These are phyloP conservation scores for Trametes villosa DNA, from an alignment of 768 basidiomycete genomes.

Conservation along the genomic window DNA sequence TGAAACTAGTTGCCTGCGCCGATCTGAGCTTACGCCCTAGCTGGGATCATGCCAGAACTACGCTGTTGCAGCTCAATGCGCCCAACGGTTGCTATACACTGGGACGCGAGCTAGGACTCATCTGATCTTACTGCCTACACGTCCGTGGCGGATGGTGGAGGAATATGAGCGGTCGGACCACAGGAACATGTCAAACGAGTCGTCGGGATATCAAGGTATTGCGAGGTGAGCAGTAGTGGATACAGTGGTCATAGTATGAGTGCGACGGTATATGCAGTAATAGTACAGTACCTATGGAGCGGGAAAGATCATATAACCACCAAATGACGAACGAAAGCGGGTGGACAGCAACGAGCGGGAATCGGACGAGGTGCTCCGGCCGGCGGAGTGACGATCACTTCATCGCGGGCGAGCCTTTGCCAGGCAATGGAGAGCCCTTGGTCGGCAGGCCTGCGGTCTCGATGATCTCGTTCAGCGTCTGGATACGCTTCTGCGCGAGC, in stretches of 20 bases:
- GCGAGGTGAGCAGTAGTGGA: constrained; percentile 12
- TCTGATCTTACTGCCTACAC: too few species aligned
- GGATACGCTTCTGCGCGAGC: constrained; percentile 70
- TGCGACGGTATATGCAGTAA: constrained; percentile 15
- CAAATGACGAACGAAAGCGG: constrained; percentile 6
- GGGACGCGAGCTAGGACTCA: too few species aligned
- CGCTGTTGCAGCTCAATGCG: too few species aligned
- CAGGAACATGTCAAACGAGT: background rate
- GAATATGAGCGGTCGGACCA: background rate
- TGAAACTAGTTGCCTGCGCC: too few species aligned
- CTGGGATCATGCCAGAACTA: too few species aligned
- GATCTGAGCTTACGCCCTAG: too few species aligned
- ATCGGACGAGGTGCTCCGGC: background rate
- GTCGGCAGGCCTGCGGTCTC: constrained; percentile 29
- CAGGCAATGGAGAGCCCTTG: constrained; percentile 4
- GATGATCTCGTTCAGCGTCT: constrained; percentile 57
- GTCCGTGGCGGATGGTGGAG: background rate
- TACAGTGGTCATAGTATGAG: constrained; percentile 16
- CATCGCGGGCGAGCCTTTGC: constrained; percentile 9
- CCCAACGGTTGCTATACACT: too few species aligned
- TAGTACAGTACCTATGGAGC: constrained; percentile 21
- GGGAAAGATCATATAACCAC: constrained; percentile 4
- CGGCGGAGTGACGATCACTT: background rate
- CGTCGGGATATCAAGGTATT: background rate
- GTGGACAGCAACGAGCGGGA: constrained; percentile 6